Conservation (phyloP, 331 rosid genomes). For the Pyracantha coccinea region DNA sequence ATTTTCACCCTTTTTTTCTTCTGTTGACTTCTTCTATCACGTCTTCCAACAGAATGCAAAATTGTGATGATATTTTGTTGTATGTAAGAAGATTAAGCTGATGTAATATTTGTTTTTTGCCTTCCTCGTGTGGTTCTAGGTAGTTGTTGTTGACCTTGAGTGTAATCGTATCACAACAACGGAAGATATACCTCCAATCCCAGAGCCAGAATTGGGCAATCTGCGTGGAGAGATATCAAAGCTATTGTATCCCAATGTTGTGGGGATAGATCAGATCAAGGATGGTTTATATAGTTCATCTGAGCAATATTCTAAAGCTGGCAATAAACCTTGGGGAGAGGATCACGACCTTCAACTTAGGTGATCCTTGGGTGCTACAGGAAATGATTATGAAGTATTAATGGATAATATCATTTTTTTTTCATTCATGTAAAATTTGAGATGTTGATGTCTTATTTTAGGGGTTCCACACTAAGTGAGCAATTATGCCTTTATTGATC, state of each 20-base stretch:
- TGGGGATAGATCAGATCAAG: conserved; percentile 78
- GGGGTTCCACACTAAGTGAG: neutral
- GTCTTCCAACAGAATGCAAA: neutral
- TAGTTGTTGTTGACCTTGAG: conserved; percentile 95
- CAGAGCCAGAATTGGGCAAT: conserved; percentile 76
- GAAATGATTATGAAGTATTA: conserved; percentile 16
- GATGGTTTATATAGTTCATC: conserved; percentile 42
- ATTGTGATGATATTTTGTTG: neutral
- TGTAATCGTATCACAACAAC: conserved; percentile 76
- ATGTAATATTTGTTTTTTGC: neutral
- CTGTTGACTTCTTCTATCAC: neutral
- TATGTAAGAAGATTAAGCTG: neutral
- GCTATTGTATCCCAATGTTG: conserved; percentile 76
- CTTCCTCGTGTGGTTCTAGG: conserved; percentile 34
- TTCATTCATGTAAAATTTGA: neutral
- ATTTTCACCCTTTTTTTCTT: neutral
- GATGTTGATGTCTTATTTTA: neutral
- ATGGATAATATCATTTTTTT: neutral
- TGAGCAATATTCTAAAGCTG: conserved; percentile 48
- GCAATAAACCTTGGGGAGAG: conserved; percentile 89
- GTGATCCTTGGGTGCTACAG: conserved; percentile 40
- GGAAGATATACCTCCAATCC: conserved; percentile 93
- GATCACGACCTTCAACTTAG: conserved; percentile 89
- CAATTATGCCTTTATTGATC: neutral
- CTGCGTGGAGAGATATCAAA: conserved; percentile 73